phyloP scores from a whole-genome alignment of 2,329 filamentous ascomycete genomes.

The Ophiostoma angusticollis region DNA sequence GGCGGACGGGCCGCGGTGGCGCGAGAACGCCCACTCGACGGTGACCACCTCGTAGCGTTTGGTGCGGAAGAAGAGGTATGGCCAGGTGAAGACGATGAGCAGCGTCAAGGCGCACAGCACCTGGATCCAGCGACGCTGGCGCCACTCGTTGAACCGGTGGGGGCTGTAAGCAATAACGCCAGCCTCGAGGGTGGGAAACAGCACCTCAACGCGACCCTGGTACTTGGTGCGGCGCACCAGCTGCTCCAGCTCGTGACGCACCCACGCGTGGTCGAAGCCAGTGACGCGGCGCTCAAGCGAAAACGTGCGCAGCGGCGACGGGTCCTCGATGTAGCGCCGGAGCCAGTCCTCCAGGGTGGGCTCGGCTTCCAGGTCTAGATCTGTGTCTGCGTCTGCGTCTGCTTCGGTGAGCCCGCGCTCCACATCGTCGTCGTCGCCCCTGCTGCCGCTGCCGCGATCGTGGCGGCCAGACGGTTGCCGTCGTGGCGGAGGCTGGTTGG shows the following conservation, averaged over 20 bases:
- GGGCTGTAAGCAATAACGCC: conserved; percentile 51
- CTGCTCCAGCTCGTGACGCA: conserved; percentile 39
- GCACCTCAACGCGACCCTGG: conserved; percentile 44
- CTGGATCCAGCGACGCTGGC: conserved; percentile 48
- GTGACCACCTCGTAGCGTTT: conserved; percentile 52
- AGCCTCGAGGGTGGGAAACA: conserved; percentile 45
- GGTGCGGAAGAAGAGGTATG: conserved; percentile 53
- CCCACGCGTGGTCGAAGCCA: conserved; percentile 45
- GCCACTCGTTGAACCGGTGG: conserved; percentile 50
- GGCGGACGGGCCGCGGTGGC: conserved; percentile 21
- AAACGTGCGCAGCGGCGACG: conserved; percentile 44
- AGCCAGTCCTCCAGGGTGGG: conserved; percentile 49
- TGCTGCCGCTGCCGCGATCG: background rate
- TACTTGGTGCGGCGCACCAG: conserved; percentile 55
- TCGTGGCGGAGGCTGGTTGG: conserved; percentile 21
- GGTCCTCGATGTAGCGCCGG: conserved; percentile 49
- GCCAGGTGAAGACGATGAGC: conserved; percentile 59
- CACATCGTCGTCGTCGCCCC: conserved; percentile 9
- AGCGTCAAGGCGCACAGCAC: conserved; percentile 55
- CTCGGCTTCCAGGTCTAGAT: too few relatives aligned
- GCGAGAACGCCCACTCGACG: conserved; percentile 47
- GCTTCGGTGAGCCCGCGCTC: too few relatives aligned
- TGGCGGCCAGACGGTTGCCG: background rate
- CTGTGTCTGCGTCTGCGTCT: conserved; percentile 35
- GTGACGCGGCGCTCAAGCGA: conserved; percentile 37